phyloP scores from a whole-genome alignment of 2,329 filamentous ascomycete genomes.

The Teratosphaeria destructans region DNA sequence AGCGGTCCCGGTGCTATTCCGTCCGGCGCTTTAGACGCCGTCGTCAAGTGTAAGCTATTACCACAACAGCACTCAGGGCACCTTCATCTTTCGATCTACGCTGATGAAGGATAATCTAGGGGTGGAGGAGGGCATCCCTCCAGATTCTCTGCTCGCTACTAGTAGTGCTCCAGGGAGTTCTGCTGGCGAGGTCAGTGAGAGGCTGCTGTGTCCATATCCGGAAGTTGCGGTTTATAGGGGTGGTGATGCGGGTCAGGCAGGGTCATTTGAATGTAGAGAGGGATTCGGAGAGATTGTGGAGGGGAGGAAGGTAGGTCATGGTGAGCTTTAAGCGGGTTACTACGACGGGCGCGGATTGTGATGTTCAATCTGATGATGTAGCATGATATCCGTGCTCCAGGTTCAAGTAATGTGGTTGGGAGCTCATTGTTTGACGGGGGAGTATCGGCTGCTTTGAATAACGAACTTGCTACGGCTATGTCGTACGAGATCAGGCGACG shows the following conservation, averaged over 20 bases:
- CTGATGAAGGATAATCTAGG: slow-evolving; percentile 5
- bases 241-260: slow-evolving; percentile 7
- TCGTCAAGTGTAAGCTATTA: slow-evolving; percentile 9
- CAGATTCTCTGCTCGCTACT: slow-evolving; percentile 13
- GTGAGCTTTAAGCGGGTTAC: slow-evolving; percentile 1
- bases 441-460: no score
- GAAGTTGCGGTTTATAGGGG: slow-evolving; percentile 10
- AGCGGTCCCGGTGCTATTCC: slow-evolving; percentile 22
- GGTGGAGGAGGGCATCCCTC: slow-evolving; percentile 21
- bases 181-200: background rate
- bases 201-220: slow-evolving; percentile 13
- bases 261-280: slow-evolving; percentile 13
- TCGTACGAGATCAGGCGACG: no score
- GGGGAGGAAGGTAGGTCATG: background rate
- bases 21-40: slow-evolving; percentile 6
- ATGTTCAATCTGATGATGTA: no score
- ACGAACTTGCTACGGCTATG: no score
- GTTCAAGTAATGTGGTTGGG: no score
- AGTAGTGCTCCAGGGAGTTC: background rate
- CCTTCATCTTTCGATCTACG: background rate
- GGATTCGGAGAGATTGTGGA: slow-evolving; percentile 2
- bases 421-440: no score
- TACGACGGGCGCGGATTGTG: no score
- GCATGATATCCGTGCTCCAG: no score
- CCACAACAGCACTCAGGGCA: no score